These are phyloP conservation scores for Boletellus ananiceps DNA, from an alignment of 768 basidiomycete species.

Conservation along the genomic window DNA sequence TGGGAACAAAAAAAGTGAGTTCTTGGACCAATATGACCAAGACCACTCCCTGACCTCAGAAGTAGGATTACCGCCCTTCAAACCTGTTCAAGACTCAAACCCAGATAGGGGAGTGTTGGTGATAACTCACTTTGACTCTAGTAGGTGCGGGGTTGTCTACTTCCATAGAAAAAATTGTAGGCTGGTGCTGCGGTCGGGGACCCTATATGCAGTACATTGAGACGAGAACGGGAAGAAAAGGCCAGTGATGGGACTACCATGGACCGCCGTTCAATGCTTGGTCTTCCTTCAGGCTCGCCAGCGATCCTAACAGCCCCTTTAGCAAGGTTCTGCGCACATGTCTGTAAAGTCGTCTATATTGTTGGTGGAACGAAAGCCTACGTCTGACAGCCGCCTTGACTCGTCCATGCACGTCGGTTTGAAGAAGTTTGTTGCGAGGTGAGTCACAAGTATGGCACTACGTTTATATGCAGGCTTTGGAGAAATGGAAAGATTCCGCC, in stretches of 20 bases:
- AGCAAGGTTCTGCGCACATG: slow-evolving; percentile 3
- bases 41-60: slow-evolving; percentile 10
- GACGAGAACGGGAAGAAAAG: background rate
- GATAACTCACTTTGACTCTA: slow-evolving; percentile 7
- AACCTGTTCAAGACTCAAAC: background rate
- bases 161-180: slow-evolving; percentile 12
- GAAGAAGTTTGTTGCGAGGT: background rate
- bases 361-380: slow-evolving; percentile 1
- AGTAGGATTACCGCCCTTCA: background rate
- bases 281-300: background rate
- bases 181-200: slow-evolving; percentile 1
- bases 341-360: background rate
- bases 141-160: background rate
- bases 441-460: background rate
- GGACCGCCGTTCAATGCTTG: background rate
- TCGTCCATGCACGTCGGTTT: slow-evolving; percentile 1
- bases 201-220: slow-evolving; percentile 6
- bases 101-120: background rate
- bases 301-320: background rate
- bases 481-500: background rate
- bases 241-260: slow-evolving; percentile 3
- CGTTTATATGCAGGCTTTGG: slow-evolving; percentile 13
- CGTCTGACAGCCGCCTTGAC: slow-evolving; percentile 2
- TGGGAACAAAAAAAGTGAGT: background rate
- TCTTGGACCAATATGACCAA: background rate